phyloP scores from a whole-genome alignment of 176 grass and related monocot genomes.

The Saccharum officinarum region DNA sequence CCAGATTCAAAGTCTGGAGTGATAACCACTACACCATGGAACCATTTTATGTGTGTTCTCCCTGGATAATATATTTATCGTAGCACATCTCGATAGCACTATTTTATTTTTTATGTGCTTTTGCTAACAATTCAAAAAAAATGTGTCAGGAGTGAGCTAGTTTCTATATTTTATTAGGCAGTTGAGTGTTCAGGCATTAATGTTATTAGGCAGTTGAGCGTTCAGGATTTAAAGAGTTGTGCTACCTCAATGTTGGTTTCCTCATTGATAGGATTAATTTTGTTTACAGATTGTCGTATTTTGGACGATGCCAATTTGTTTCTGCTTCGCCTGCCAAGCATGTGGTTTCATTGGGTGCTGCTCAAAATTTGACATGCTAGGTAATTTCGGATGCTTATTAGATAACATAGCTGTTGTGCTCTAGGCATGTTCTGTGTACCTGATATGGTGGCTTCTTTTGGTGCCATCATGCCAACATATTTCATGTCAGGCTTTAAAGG shows the following conservation, averaged over 20 bases:
- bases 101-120: too few relatives aligned
- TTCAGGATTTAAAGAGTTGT: not conserved
- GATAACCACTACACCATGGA: constrained; percentile 93
- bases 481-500: not conserved
- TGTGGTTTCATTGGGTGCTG: not conserved
- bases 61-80: not conserved
- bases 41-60: constrained; percentile 21
- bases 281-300: not conserved
- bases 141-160: too few relatives aligned
- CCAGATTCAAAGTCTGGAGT: constrained; percentile 94
- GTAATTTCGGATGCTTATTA: not conserved
- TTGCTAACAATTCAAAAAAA: too few relatives aligned
- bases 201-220: not conserved
- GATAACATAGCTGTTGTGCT: not conserved
- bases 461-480: not conserved
- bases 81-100: not conserved
- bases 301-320: not conserved
- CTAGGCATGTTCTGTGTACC: not conserved
- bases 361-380: not conserved
- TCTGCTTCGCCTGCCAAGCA: not conserved
- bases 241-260: not conserved
- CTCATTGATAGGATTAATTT: not conserved
- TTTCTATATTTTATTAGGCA: too few relatives aligned
- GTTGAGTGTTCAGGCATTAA: not conserved
- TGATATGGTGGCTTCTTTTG: not conserved